Percentiles rank a stretch among this genome's conserved stretches.
Evolutionary conservation across 2,329 filamentous ascomycete genomes (phyloP).

Genomic region (Fusarium sacchari): DNA sequence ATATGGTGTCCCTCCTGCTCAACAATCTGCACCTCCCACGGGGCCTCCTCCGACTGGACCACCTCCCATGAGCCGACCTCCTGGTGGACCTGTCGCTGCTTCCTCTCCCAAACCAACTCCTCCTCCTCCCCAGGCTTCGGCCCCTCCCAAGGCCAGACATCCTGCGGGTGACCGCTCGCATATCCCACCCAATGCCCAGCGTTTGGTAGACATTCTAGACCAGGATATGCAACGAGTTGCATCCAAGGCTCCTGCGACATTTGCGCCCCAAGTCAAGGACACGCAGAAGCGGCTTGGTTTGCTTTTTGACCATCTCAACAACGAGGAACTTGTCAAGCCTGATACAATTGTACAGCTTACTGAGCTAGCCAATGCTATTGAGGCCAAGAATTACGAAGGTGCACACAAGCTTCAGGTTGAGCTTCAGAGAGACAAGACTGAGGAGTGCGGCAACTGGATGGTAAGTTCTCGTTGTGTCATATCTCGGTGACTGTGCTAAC

Average conservation of each 20-base stretch:
- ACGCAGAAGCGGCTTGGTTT: constrained; percentile 92
- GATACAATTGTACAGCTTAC: constrained; percentile 77
- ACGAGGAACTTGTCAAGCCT: constrained; percentile 86
- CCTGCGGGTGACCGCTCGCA: constrained; percentile 90
- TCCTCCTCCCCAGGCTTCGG: constrained; percentile 58
- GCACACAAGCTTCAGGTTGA: constrained; percentile 77
- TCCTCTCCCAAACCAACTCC: constrained; percentile 51
- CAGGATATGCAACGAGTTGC: constrained; percentile 91
- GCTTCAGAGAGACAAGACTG: constrained; percentile 79
- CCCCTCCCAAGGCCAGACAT: constrained; percentile 69
- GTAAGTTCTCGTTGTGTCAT: constrained; percentile 59
- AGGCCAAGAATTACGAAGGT: constrained; percentile 73
- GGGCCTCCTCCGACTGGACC: constrained; percentile 51
- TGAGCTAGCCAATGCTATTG: constrained; percentile 72
- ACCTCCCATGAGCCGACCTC: constrained; percentile 49
- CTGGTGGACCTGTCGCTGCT: constrained; percentile 46
- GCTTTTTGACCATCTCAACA: constrained; percentile 97
- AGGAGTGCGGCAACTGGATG: constrained; percentile 89
- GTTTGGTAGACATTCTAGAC: constrained; percentile 82
- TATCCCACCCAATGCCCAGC: constrained; percentile 80
- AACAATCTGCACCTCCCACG: constrained; percentile 53
- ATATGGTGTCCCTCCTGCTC: constrained; percentile 50
- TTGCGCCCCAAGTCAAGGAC: constrained; percentile 89
- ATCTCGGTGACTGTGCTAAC: constrained; percentile 51
- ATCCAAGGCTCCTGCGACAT: constrained; percentile 83